A percentile compares a stretch with the other conserved stretches of the same genome.
phyloP scores from a whole-genome alignment of 2,329 filamentous ascomycete species.

The Fusarium camptoceras region DNA sequence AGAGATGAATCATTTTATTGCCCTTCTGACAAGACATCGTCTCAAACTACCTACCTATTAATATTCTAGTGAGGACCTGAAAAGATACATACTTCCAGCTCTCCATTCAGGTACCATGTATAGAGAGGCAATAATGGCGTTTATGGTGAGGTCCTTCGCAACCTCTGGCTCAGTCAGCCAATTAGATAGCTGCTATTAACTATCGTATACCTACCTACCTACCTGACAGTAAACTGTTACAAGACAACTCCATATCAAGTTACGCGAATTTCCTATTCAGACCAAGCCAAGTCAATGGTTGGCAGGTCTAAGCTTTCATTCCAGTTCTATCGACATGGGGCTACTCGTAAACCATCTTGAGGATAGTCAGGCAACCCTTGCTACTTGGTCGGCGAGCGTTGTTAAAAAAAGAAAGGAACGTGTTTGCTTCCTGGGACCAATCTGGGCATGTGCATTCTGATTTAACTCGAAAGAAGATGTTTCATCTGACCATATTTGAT shows the following conservation, averaged over 20 bases:
- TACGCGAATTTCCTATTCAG: background rate
- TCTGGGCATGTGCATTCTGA: no score
- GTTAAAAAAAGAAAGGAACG: background rate
- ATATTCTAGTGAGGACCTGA: no score
- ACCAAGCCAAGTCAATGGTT: background rate
- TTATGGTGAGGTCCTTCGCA: no score
- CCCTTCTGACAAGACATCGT: no score
- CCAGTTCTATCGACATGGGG: background rate
- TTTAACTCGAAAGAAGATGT: no score
- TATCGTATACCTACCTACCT: background rate
- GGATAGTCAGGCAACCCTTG: background rate
- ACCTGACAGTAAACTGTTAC: background rate
- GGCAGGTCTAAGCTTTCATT: background rate
- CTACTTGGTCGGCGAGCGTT: background rate
- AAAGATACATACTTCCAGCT: no score
- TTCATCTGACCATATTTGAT: no score
- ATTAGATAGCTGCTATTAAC: conserved; percentile 21
- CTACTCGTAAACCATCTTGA: background rate
- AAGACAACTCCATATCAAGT: background rate
- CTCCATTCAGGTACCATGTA: no score
- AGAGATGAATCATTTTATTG: no score
- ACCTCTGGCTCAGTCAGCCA: background rate
- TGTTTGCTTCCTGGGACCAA: no score
- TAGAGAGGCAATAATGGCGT: no score
- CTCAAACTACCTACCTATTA: no score